phyloP scores from a whole-genome alignment of 768 basidiomycete species.

The Chlorophyllum brunneum region DNA sequence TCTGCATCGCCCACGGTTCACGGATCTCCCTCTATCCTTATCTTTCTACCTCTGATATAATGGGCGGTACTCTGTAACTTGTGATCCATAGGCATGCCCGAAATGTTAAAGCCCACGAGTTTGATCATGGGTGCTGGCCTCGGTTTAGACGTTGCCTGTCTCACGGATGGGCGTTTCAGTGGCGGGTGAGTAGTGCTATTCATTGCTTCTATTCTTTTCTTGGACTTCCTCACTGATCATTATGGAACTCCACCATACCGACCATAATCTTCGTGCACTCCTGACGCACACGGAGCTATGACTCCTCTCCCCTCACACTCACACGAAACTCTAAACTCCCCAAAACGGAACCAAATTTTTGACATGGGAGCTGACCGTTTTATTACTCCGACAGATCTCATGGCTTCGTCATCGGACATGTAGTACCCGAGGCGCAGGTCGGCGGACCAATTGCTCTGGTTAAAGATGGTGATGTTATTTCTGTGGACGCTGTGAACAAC shows the following conservation, averaged over 20 bases:
- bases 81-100: conserved; percentile 79
- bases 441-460: conserved; percentile 93
- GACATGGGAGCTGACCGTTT: neutral
- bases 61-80: neutral
- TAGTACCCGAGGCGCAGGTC: conserved; percentile 93
- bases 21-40: neutral
- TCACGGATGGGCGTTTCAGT: conserved; percentile 97
- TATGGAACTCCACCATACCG: neutral
- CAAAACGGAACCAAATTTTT: too few relatives aligned
- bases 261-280: neutral
- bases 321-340: too few relatives aligned
- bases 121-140: conserved; percentile 98
- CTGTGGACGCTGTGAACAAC: conserved; percentile 87
- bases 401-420: conserved; percentile 96
- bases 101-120: conserved; percentile 98
- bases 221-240: neutral
- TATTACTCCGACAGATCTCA: conserved; percentile 64
- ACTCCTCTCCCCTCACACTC: neutral
- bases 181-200: conserved; percentile 69
- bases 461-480: conserved; percentile 81
- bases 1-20: neutral
- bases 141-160: conserved; percentile 91
- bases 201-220: conserved; percentile 12
- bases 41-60: neutral
- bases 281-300: too few relatives aligned